Conservation (phyloP, 2,329 filamentous ascomycete species). For the Madurella mycetomatis region DNA sequence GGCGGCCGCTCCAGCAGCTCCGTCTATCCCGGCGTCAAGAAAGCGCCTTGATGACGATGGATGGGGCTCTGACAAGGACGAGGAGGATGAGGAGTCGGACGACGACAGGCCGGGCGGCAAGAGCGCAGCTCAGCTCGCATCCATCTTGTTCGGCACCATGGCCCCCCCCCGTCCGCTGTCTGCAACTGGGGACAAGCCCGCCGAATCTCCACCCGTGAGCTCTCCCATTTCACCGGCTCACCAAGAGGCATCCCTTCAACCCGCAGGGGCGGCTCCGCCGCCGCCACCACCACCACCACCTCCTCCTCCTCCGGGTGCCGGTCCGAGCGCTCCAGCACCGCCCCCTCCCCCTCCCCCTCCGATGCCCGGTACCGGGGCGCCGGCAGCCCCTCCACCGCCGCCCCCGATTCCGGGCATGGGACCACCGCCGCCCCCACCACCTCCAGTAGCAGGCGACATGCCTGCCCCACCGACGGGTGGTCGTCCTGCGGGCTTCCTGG, state of each 20-base stretch:
- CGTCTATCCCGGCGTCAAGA: constrained; percentile 49
- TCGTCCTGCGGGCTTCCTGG: constrained; percentile 62
- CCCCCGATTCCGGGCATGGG: constrained; percentile 33
- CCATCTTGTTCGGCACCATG: constrained; percentile 96
- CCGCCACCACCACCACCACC: constrained; percentile 30
- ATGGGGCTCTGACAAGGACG: constrained; percentile 74
- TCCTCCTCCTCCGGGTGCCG: constrained; percentile 23
- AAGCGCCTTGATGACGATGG: constrained; percentile 60
- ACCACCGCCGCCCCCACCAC: constrained; percentile 44
- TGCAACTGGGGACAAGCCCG: constrained; percentile 67
- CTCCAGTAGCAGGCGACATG: constrained; percentile 36
- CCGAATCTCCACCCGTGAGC: constrained; percentile 34
- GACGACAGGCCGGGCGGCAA: constrained; percentile 75
- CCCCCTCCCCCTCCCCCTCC: constrained; percentile 37
- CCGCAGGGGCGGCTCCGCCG: constrained; percentile 28
- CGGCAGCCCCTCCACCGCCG: constrained; percentile 33
- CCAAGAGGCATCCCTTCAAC: constrained; percentile 36
- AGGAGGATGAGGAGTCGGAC: constrained; percentile 63
- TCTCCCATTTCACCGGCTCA: constrained; percentile 39
- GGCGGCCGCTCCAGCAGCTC: constrained; percentile 46
- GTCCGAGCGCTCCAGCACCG: constrained; percentile 27
- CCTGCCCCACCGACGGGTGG: constrained; percentile 38
- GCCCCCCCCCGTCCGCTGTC: constrained; percentile 84
- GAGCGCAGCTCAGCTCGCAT: constrained; percentile 86
- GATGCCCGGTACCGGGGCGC: constrained; percentile 34